phyloP scores from a whole-genome alignment of 208 protist genomes.

The Trypanosoma scelopori region DNA sequence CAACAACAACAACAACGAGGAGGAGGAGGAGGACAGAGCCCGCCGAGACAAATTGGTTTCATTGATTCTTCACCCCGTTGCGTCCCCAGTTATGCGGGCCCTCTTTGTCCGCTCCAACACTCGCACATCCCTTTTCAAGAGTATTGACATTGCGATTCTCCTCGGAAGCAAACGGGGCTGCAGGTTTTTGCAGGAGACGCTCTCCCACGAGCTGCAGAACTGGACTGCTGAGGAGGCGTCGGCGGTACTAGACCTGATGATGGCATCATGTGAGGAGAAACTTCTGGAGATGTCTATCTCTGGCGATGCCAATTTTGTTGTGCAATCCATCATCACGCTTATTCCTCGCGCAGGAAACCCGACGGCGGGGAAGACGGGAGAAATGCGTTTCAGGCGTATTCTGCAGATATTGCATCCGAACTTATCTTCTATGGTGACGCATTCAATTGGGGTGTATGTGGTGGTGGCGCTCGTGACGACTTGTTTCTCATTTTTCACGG shows the following conservation, averaged over 20 bases:
- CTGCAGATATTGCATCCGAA: slow-evolving; percentile 46
- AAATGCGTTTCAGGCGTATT: slow-evolving; percentile 33
- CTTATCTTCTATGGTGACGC: slow-evolving; percentile 38
- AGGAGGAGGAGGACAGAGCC: slow-evolving; percentile 15
- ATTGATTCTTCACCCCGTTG: slow-evolving; percentile 71
- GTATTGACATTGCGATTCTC: slow-evolving; percentile 41
- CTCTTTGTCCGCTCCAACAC: slow-evolving; percentile 38
- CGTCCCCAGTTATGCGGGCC: slow-evolving; percentile 62
- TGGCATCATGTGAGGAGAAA: slow-evolving; percentile 35
- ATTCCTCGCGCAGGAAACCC: slow-evolving; percentile 36
- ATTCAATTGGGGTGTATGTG: slow-evolving; percentile 78
- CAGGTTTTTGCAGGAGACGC: slow-evolving; percentile 59
- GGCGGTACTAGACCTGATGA: slow-evolving; percentile 42
- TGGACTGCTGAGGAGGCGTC: slow-evolving; percentile 31
- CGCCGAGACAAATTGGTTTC: slow-evolving; percentile 41
- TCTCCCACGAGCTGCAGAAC: slow-evolving; percentile 28
- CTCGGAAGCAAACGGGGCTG: slow-evolving; percentile 72
- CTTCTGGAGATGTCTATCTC: slow-evolving; percentile 66
- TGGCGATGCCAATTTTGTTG: slow-evolving; percentile 81
- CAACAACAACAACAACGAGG: neutral
- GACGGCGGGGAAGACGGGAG: slow-evolving; percentile 6
- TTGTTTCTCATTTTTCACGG: slow-evolving; percentile 34
- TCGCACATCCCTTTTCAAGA: slow-evolving; percentile 43
- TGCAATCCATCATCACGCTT: slow-evolving; percentile 65
- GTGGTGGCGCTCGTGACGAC: slow-evolving; percentile 53